These are phyloP conservation scores for Arachnomyces sp. DNA, from an alignment of 2,329 filamentous ascomycete genomes.

Conservation along the genomic window DNA sequence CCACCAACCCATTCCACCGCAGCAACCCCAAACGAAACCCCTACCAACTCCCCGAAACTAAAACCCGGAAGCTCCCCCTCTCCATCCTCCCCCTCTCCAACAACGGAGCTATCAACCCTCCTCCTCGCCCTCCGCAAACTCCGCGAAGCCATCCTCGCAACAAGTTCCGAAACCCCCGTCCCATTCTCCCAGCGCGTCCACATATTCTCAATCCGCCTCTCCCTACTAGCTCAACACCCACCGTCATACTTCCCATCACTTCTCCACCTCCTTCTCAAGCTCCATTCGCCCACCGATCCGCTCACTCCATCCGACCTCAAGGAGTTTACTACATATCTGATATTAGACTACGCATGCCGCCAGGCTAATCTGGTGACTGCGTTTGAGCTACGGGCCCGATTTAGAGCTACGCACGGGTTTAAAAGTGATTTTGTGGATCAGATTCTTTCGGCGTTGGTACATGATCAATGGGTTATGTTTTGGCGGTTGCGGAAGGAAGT, in stretches of 20 bases:
- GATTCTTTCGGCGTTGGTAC: slow-evolving; percentile 61
- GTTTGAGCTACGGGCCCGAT: slow-evolving; percentile 52
- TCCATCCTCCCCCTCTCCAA: slow-evolving; percentile 33
- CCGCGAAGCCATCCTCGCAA: slow-evolving; percentile 72
- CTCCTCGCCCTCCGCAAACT: slow-evolving; percentile 83
- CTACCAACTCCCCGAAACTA: slow-evolving; percentile 7
- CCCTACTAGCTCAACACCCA: slow-evolving; percentile 70
- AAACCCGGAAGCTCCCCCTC: slow-evolving; percentile 12
- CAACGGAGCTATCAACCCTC: slow-evolving; percentile 62
- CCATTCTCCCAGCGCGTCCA: slow-evolving; percentile 82
- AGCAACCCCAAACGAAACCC: slow-evolving; percentile 1
- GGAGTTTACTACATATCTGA: slow-evolving; percentile 71
- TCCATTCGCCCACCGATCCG: slow-evolving; percentile 57
- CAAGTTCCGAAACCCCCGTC: slow-evolving; percentile 62
- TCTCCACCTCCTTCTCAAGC: slow-evolving; percentile 62
- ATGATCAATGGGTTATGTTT: slow-evolving; percentile 76
- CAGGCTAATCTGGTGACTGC: slow-evolving; percentile 67
- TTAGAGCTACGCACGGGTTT: slow-evolving; percentile 46
- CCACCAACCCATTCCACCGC: slow-evolving; percentile 9
- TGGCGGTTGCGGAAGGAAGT: slow-evolving; percentile 62
- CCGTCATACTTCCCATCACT: slow-evolving; percentile 88
- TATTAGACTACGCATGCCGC: slow-evolving; percentile 83
- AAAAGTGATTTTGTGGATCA: slow-evolving; percentile 60
- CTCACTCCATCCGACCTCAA: slow-evolving; percentile 64
- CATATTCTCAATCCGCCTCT: slow-evolving; percentile 79